Conservation (phyloP, 306 rosid genomes). For the Vicia sativa region DNA sequence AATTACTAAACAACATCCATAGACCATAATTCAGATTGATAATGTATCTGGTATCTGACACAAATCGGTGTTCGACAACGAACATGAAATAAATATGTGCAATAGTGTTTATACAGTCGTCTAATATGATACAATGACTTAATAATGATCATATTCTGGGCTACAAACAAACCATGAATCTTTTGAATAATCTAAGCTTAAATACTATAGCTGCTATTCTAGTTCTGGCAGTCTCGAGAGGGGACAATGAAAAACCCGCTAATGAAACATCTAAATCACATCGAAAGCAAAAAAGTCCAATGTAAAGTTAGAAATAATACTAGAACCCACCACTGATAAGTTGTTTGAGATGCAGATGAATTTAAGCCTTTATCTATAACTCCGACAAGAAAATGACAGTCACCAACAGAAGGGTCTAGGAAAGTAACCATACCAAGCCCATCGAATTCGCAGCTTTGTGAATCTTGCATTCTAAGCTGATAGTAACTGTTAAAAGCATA, state of each 20-base stretch:
- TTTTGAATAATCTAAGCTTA: slow-evolving; percentile 43
- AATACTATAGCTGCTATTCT: slow-evolving; percentile 44
- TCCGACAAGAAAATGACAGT: slow-evolving; percentile 83
- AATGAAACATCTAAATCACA: slow-evolving; percentile 48
- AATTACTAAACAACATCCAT: background rate
- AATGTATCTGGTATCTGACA: background rate
- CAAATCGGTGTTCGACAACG: background rate
- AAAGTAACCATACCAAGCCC: slow-evolving; percentile 88
- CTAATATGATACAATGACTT: slow-evolving; percentile 44
- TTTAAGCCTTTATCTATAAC: slow-evolving; percentile 57
- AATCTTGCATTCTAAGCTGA: slow-evolving; percentile 85
- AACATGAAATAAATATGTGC: slow-evolving; percentile 29
- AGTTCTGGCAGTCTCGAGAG: slow-evolving; percentile 46
- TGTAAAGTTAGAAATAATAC: slow-evolving; percentile 49
- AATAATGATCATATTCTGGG: slow-evolving; percentile 34
- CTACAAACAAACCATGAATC: slow-evolving; percentile 46
- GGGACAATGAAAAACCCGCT: slow-evolving; percentile 60
- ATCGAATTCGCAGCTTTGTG: slow-evolving; percentile 78
- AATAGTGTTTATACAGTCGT: slow-evolving; percentile 32
- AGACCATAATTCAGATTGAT: background rate
- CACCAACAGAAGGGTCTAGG: slow-evolving; percentile 82
- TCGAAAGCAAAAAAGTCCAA: slow-evolving; percentile 41
- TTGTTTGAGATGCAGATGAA: slow-evolving; percentile 49
- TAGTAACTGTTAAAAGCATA: slow-evolving; percentile 96
- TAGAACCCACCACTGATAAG: slow-evolving; percentile 37